phyloP scores from a whole-genome alignment of 106 monocot genomes.

The Dendrobium chrysotoxum region DNA sequence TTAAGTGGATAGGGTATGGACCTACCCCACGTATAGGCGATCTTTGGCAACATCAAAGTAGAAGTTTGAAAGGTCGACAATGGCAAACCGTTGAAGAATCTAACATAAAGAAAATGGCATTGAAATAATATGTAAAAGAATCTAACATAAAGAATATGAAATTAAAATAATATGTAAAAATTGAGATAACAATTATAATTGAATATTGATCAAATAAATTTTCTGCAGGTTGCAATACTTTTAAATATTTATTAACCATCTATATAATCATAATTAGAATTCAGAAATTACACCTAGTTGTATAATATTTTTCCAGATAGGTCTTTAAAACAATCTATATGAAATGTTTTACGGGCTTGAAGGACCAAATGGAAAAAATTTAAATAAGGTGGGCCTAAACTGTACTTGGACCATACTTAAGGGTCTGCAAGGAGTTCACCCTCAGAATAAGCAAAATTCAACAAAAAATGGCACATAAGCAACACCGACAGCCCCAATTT shows the following conservation, averaged over 20 bases:
- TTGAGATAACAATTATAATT: neutral
- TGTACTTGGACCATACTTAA: neutral
- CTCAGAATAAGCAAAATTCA: neutral
- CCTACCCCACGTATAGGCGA: slow-evolving; percentile 98
- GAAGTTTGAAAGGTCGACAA: slow-evolving; percentile 97
- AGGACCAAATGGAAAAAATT: neutral
- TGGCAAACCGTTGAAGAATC: slow-evolving; percentile 89
- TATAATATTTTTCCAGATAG: neutral
- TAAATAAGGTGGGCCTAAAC: neutral
- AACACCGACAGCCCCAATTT: neutral
- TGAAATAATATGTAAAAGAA: slow-evolving; percentile 19
- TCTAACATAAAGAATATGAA: slow-evolving; percentile 33
- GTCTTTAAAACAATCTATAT: neutral
- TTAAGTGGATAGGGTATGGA: neutral
- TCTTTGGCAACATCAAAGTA: slow-evolving; percentile 98
- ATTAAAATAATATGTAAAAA: slow-evolving; percentile 1
- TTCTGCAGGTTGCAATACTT: neutral
- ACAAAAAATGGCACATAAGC: neutral
- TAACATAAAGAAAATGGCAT: slow-evolving; percentile 21
- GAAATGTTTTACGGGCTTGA: neutral
- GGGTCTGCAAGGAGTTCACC: neutral
- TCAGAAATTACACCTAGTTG: neutral
- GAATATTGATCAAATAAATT: neutral
- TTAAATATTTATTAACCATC: neutral
- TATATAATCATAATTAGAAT: neutral